Base-by-base conservation (phyloP, 2,329 filamentous ascomycete species). In the Talaromyces sp. region DNA sequence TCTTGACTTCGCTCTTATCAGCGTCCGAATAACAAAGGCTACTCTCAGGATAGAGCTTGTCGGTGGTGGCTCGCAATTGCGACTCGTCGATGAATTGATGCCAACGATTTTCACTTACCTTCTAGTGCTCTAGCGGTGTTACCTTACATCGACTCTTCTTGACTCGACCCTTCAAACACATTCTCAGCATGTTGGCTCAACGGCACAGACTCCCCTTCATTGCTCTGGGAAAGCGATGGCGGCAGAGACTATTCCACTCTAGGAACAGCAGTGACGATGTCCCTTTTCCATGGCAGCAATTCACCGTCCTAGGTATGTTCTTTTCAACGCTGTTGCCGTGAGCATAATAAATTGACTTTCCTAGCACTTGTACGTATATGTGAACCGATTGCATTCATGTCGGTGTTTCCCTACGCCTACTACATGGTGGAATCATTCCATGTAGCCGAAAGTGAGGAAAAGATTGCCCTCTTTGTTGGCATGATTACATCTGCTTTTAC, bases 371-470 rank as follows among this genome's bases (percentile, higher is more conserved):
- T 93, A 80, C 90, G 95, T 74, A 94, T 99, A 82, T 97, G 93
- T 83, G 95, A 99, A 77, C 95, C 95, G 61, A 98, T 99, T 78
- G 95, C 95, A 6, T 98, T 99, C 84, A 98, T 97, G 92, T 97
- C 93, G 62, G 97, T 98, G 71, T 98, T 99, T 76, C 95, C 95
- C 1, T 99, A 98, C 79, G 93, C 96, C 71, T 98, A 97, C 82
- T 94, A 91, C 82, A 98, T 99, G 95, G 90, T 98, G 71, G 85
- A 93, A 73, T 92, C 93, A 67, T 98, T 98, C 79, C 84, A 91
- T 73, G 89, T 97, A 75, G 91, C 93, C 68, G 84, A 91, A 56
- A 88, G 93, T 74, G 83, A 90, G 68, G 88, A 85, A 72, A 88
- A 90, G 75, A 96, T 97, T 70, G 91, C 93, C 14, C 87, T 97